phyloP scores from a whole-genome alignment of 2,329 filamentous ascomycete species.

The Penicillium hordei region DNA sequence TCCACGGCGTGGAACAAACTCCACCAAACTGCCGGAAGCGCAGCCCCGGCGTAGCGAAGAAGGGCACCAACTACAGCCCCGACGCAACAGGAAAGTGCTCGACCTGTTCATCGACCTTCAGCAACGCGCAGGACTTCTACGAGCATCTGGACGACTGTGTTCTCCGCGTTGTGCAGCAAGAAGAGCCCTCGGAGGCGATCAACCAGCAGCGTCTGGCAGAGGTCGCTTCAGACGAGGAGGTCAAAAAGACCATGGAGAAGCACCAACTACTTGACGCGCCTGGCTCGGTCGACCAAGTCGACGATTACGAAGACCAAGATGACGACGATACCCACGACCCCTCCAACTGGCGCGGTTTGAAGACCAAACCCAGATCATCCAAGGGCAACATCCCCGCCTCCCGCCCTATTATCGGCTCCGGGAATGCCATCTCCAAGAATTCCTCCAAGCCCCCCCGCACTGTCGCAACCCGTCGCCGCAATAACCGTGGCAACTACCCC shows the following conservation, averaged over 20 bases:
- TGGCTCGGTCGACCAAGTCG: constrained; percentile 52
- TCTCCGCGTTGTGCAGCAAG: constrained; percentile 61
- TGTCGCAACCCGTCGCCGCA: constrained; percentile 67
- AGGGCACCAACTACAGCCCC: constrained; percentile 67
- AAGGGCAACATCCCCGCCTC: constrained; percentile 54
- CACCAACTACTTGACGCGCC: constrained; percentile 54
- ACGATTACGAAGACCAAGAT: constrained; percentile 56
- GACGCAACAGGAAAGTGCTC: constrained; percentile 86
- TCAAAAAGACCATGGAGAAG: constrained; percentile 58
- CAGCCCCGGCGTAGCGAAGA: constrained; percentile 56
- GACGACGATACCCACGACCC: constrained; percentile 55
- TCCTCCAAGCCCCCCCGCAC: constrained; percentile 59
- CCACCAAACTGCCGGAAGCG: constrained; percentile 88
- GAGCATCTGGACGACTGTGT: constrained; percentile 82
- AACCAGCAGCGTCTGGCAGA: constrained; percentile 57
- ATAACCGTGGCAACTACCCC: constrained; percentile 91
- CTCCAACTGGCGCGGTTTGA: constrained; percentile 47
- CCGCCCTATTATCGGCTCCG: constrained; percentile 53
- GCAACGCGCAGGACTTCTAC: constrained; percentile 91
- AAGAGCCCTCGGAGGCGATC: constrained; percentile 58
- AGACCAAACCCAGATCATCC: constrained; percentile 44
- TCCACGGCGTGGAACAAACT: constrained; percentile 90
- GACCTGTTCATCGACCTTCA: constrained; percentile 82
- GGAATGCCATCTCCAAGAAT: constrained; percentile 46
- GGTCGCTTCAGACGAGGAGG: constrained; percentile 60